Conservation (phyloP, 805 yeast species). For the Nakazawaea ernobii region DNA sequence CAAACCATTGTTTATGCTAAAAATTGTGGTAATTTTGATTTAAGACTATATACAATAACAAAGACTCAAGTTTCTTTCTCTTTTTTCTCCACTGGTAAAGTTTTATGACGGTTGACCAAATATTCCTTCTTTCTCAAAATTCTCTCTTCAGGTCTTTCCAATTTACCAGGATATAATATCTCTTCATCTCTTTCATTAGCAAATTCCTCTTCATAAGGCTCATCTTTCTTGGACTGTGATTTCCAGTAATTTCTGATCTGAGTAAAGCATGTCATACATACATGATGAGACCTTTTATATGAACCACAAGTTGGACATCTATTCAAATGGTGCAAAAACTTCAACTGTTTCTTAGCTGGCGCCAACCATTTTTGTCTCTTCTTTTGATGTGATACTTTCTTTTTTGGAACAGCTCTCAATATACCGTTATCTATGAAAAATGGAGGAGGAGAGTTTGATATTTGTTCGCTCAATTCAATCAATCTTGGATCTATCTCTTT, state of each 20-base stretch:
- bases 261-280: conserved; percentile 89
- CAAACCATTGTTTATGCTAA: too few relatives aligned
- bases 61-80: background rate
- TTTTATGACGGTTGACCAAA: conserved; percentile 46
- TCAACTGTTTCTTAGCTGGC: conserved; percentile 76
- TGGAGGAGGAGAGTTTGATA: conserved; percentile 32
- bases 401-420: conserved; percentile 86
- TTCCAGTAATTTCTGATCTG: conserved; percentile 74
- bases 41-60: too few relatives aligned
- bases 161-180: conserved; percentile 71
- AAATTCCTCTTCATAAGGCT: conserved; percentile 35
- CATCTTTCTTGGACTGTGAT: conserved; percentile 25
- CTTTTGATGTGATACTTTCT: conserved; percentile 82
- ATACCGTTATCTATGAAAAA: conserved; percentile 62
- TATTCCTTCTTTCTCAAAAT: conserved; percentile 47
- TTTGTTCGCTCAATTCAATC: conserved; percentile 32
- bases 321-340: conserved; percentile 68
- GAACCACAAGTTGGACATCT: conserved; percentile 97
- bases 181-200: conserved; percentile 54
- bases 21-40: too few relatives aligned
- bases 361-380: conserved; percentile 80
- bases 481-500: conserved; percentile 16
- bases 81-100: conserved; percentile 44
- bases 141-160: conserved; percentile 37
- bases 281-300: conserved; percentile 80